phyloP scores from a whole-genome alignment of 257 asterid genomes.

The Solanum chmielewskii region DNA sequence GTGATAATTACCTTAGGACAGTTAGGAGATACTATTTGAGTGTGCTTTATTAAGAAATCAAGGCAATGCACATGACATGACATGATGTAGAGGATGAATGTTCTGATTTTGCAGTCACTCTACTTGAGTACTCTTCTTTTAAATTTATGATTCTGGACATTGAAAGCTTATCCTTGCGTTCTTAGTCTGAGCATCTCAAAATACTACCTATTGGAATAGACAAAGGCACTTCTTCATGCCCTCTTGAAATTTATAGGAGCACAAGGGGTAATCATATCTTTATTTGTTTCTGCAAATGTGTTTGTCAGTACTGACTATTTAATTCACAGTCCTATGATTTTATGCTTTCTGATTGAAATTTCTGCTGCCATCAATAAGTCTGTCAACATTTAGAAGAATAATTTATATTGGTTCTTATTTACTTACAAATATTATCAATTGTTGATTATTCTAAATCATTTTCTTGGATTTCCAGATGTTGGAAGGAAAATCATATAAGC shows the following conservation, averaged over 20 bases:
- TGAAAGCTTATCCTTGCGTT: not conserved
- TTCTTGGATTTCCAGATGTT: conserved; percentile 30
- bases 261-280: not conserved
- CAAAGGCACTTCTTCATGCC: not conserved
- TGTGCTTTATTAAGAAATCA: not conserved
- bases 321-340: not conserved
- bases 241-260: not conserved
- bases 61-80: not conserved
- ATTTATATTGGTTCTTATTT: not conserved
- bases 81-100: not conserved
- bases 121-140: not conserved
- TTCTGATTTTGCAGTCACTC: not conserved
- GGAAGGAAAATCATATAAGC: conserved; percentile 65
- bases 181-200: not conserved
- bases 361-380: not conserved
- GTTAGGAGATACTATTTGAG: not conserved
- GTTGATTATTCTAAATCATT: not conserved
- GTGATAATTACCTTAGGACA: not conserved
- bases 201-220: not conserved
- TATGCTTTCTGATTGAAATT: not conserved
- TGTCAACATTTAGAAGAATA: not conserved
- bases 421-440: not conserved
- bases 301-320: not conserved
- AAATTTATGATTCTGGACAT: not conserved
- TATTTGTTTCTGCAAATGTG: not conserved